A percentile compares a stretch with the other conserved stretches of the same genome.
Evolutionary conservation across 371 early-diverging fungal species (phyloP).

Genomic region (Mortierella sp.): DNA sequence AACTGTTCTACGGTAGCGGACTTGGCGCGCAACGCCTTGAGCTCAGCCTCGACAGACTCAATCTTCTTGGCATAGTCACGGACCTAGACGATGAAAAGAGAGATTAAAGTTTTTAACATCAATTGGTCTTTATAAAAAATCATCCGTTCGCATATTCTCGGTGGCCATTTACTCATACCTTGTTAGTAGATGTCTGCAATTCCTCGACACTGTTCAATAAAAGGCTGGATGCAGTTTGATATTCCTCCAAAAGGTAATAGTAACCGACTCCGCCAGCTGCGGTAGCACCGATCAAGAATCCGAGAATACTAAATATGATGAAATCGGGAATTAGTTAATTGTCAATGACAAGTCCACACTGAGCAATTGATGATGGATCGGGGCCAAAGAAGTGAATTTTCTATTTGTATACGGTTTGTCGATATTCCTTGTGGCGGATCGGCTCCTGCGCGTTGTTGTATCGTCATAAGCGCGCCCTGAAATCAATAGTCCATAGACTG

Average conservation of each 20-base stretch:
- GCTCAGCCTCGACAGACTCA: constrained; percentile 76
- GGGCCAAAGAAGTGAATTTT: neutral
- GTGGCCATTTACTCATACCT: constrained; percentile 63
- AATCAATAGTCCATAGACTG: neutral
- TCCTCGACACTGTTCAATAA: constrained; percentile 81
- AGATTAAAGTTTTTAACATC: neutral
- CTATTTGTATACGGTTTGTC: neutral
- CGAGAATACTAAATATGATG: constrained; percentile 69
- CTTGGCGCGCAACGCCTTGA: constrained; percentile 67
- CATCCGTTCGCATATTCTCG: too few species aligned
- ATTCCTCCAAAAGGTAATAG: constrained; percentile 85
- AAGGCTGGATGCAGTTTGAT: constrained; percentile 77
- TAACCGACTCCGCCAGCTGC: constrained; percentile 83
- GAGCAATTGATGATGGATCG: neutral
- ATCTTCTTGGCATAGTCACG: constrained; percentile 83
- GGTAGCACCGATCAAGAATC: constrained; percentile 84
- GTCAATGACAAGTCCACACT: neutral
- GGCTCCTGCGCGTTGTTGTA: neutral
- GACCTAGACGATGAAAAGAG: constrained; percentile 60
- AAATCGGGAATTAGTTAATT: neutral
- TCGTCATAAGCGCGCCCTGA: too few species aligned
- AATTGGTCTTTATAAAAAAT: neutral
- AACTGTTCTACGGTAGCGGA: constrained; percentile 78
- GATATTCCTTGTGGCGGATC: neutral
- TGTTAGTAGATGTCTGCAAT: constrained; percentile 80